Percentiles rank a stretch among this genome's conserved stretches.
phyloP scores from a whole-genome alignment of 2,329 filamentous ascomycete genomes.

The Gaeumannomyces sp. region DNA sequence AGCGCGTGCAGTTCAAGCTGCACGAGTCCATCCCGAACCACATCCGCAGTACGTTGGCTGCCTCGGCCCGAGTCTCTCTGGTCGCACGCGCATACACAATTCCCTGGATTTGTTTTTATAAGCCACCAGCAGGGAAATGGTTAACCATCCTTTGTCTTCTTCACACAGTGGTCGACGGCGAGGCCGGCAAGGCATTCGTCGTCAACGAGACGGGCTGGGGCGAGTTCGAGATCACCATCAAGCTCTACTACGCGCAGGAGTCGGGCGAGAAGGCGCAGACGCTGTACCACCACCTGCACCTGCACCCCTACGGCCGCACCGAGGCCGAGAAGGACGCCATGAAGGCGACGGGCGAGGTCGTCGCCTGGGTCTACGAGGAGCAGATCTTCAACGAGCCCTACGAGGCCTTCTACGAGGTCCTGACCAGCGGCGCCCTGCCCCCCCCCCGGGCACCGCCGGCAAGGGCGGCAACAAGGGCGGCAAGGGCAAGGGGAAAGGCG shows the following conservation, averaged over 20 bases:
- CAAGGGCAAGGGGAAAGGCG: constrained; percentile 36
- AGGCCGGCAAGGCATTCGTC: constrained; percentile 64
- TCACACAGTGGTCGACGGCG: constrained; percentile 59
- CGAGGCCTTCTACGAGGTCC: constrained; percentile 80
- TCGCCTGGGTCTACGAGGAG: constrained; percentile 83
- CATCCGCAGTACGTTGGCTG: constrained; percentile 57
- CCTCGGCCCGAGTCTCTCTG: too few relatives aligned
- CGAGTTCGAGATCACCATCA: constrained; percentile 94
- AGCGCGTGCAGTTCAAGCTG: constrained; percentile 95
- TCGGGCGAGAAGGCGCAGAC: constrained; percentile 91
- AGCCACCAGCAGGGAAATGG: too few relatives aligned
- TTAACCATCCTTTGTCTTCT: not conserved
- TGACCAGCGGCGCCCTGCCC: constrained; percentile 66
- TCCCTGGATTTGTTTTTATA: too few relatives aligned
- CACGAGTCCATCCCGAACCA: constrained; percentile 95
- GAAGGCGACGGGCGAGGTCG: constrained; percentile 56
- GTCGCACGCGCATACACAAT: too few relatives aligned
- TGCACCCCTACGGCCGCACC: constrained; percentile 83
- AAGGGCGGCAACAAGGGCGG: constrained; percentile 42
- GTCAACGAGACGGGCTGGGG: constrained; percentile 95
- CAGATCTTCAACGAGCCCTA: constrained; percentile 97
- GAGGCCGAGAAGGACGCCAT: constrained; percentile 63
- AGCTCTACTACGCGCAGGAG: constrained; percentile 86
- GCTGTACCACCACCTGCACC: constrained; percentile 84
- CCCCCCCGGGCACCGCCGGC: constrained; percentile 45